Conservation (phyloP, 176 grass and related monocot species). For the Triticum dicoccoides region DNA sequence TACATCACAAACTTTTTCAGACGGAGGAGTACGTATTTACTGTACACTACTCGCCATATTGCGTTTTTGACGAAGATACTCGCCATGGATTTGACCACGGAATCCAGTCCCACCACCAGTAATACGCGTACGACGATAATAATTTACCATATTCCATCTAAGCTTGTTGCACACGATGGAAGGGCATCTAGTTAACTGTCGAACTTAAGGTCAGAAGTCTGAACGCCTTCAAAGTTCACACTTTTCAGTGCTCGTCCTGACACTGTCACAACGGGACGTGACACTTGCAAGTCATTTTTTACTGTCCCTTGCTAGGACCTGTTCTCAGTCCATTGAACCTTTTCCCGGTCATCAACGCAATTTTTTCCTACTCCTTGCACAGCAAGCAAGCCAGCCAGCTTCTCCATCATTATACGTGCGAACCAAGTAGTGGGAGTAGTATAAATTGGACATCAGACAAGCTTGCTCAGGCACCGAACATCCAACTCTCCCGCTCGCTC, state of each 20-base stretch:
- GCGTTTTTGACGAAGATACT: not conserved
- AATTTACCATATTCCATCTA: not conserved
- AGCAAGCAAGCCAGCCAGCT: not conserved
- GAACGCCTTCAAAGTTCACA: not conserved
- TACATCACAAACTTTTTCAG: too few species aligned
- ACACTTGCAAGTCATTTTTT: not conserved
- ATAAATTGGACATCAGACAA: not conserved
- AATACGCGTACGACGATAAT: not conserved
- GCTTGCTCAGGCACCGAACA: not conserved
- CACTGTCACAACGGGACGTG: not conserved
- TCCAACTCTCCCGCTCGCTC: not conserved
- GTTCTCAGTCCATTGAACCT: not conserved
- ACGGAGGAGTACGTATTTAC: not conserved
- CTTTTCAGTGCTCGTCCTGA: not conserved
- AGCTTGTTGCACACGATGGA: not conserved
- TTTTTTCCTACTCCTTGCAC: not conserved
- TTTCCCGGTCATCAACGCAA: not conserved
- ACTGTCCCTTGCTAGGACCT: not conserved
- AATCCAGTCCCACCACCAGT: not conserved
- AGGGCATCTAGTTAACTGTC: not conserved
- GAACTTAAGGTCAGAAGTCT: not conserved
- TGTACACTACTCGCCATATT: not conserved
- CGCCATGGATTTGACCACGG: not conserved
- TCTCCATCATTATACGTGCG: not conserved
- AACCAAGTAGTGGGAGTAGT: not conserved